Conservation (phyloP, 345 rosid species). For the Eucalyptus guilfoylei region DNA sequence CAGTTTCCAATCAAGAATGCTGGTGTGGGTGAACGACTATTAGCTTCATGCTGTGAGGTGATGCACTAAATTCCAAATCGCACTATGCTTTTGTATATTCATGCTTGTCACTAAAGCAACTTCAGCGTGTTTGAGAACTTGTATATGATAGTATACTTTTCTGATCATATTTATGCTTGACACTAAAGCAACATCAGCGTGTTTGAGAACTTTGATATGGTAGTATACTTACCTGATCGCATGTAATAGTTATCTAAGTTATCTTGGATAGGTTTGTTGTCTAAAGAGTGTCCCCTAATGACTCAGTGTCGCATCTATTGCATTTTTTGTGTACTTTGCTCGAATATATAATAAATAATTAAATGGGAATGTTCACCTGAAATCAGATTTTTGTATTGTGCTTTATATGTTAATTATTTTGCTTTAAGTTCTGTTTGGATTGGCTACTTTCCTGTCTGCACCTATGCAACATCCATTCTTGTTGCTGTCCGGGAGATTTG, state of each 20-base stretch:
- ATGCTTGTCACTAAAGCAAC: neutral
- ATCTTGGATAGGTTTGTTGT: neutral
- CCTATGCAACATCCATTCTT: neutral
- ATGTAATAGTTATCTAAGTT: neutral
- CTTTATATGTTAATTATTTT: neutral
- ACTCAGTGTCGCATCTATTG: neutral
- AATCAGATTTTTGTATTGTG: neutral
- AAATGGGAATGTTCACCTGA: neutral
- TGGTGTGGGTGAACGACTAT: slow-evolving; percentile 61
- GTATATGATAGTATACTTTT: neutral
- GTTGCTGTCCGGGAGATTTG: neutral
- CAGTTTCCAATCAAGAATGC: slow-evolving; percentile 26
- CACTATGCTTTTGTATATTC: neutral
- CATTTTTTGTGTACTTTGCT: neutral
- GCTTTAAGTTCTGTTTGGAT: neutral
- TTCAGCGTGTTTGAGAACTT: neutral
- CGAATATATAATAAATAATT: neutral
- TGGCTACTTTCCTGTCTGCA: neutral
- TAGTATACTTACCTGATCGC: neutral
- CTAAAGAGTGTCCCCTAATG: neutral
- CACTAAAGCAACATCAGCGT: neutral
- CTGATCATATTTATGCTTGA: neutral
- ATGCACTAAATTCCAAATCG: neutral
- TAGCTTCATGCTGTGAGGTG: slow-evolving; percentile 82
- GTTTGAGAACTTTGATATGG: neutral